These are phyloP conservation scores for Fusarium phyllophilum DNA, from an alignment of 2,329 filamentous ascomycete species.

Conservation along the genomic window DNA sequence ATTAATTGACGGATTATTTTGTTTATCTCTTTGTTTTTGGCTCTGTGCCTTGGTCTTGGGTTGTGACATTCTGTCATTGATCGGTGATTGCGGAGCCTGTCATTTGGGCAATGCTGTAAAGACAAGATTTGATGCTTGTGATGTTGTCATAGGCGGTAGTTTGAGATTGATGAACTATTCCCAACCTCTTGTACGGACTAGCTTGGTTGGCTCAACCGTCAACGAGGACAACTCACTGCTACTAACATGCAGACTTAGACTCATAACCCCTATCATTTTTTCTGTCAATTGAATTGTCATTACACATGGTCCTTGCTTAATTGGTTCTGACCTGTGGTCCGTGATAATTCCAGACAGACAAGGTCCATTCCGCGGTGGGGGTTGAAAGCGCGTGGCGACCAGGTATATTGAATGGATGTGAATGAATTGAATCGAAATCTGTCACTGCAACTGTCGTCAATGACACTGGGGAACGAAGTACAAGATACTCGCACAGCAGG, in stretches of 20 bases:
- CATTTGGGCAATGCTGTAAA: neutral
- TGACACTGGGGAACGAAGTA: conserved; percentile 21
- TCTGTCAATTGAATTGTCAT: conserved; percentile 21
- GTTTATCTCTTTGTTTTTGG: neutral
- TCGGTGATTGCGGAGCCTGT: conserved; percentile 1
- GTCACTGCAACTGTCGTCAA: neutral
- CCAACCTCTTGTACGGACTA: conserved; percentile 2
- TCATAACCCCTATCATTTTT: conserved; percentile 8
- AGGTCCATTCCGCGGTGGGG: conserved; percentile 30
- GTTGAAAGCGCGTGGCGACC: conserved; percentile 24
- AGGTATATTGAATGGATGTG: neutral
- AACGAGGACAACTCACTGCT: conserved; percentile 21
- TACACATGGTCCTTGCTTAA: conserved; percentile 38
- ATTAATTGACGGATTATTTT: conserved; percentile 17
- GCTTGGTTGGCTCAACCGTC: conserved; percentile 4
- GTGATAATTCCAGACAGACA: conserved; percentile 10
- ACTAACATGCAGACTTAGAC: conserved; percentile 13
- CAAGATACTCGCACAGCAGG: conserved; percentile 20
- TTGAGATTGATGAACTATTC: conserved; percentile 10
- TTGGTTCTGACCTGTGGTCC: conserved; percentile 23
- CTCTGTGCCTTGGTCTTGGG: conserved; percentile 1
- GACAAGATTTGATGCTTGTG: neutral
- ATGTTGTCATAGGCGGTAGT: neutral
- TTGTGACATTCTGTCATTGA: conserved; percentile 7
- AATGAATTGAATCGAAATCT: neutral